A percentile compares a stretch with the other conserved stretches of the same genome.
Conservation (phyloP, 768 basidiomycete species). For the Boletus subcaerulescens region DNA sequence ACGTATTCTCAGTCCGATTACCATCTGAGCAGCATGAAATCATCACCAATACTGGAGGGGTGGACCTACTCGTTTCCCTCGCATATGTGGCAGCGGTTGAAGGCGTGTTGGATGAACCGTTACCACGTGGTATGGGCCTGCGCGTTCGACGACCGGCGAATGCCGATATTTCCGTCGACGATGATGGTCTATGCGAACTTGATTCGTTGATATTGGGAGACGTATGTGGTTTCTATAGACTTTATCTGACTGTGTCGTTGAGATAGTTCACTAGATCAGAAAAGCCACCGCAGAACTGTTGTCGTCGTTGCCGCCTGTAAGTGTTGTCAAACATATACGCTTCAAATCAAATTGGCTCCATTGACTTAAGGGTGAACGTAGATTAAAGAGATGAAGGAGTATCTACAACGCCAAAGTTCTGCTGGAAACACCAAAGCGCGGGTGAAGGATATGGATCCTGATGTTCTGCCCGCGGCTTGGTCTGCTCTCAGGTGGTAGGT, state of each 20-base stretch:
- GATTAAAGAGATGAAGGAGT: conserved; percentile 56
- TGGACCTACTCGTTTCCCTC: conserved; percentile 67
- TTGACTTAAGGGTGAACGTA: conserved; percentile 17
- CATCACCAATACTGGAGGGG: conserved; percentile 55
- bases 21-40: conserved; percentile 59
- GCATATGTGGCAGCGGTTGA: conserved; percentile 57
- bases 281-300: conserved; percentile 41
- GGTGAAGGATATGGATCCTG: conserved; percentile 48
- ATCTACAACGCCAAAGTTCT: conserved; percentile 51
- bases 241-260: background rate
- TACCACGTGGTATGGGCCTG: conserved; percentile 59
- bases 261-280: conserved; percentile 32
- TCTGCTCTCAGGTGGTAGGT: conserved; percentile 57
- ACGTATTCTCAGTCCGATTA: background rate
- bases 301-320: conserved; percentile 47
- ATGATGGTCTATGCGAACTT: conserved; percentile 49
- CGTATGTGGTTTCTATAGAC: conserved; percentile 40
- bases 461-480: conserved; percentile 60
- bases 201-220: conserved; percentile 40
- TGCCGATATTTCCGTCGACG: background rate
- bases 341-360: background rate
- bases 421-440: conserved; percentile 52
- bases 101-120: conserved; percentile 50
- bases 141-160: conserved; percentile 38
- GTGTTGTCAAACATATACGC: conserved; percentile 10